Evolutionary conservation across 805 yeast species (phyloP).

Genomic region (Candida saitoana): DNA sequence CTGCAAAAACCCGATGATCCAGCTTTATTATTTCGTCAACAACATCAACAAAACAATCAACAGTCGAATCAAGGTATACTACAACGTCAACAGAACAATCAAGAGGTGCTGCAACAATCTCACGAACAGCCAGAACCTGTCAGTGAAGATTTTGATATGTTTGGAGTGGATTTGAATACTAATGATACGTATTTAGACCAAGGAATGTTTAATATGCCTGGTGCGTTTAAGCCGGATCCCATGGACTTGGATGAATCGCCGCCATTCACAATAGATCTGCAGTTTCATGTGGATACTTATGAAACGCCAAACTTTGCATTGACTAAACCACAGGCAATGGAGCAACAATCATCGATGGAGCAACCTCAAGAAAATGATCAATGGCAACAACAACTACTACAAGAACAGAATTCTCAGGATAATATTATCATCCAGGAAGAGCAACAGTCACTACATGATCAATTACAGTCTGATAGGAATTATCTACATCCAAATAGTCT

Average conservation of each 20-base stretch:
- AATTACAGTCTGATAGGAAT: background rate
- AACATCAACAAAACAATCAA: background rate
- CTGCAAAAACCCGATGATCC: no score
- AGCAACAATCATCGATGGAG: conserved; percentile 3
- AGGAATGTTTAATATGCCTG: conserved; percentile 21
- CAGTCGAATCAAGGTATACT: background rate
- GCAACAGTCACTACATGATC: background rate
- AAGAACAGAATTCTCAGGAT: background rate
- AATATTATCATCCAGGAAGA: background rate
- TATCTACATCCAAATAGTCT: conserved; percentile 1
- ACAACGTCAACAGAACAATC: background rate
- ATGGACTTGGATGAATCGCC: conserved; percentile 39
- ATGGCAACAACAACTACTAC: conserved; percentile 8
- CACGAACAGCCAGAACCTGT: background rate
- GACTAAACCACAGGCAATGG: conserved; percentile 5
- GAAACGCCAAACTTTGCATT: conserved; percentile 6
- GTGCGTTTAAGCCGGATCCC: conserved; percentile 22
- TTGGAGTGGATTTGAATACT: background rate
- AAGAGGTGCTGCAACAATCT: background rate
- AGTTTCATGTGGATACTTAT: conserved; percentile 19
- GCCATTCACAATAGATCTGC: conserved; percentile 34
- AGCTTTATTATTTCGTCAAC: no score
- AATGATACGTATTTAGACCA: conserved; percentile 1
- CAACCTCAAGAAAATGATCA: conserved; percentile 1
- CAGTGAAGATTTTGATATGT: background rate